Conservation (phyloP, 768 basidiomycete genomes). For the Podaxis rugospora region DNA sequence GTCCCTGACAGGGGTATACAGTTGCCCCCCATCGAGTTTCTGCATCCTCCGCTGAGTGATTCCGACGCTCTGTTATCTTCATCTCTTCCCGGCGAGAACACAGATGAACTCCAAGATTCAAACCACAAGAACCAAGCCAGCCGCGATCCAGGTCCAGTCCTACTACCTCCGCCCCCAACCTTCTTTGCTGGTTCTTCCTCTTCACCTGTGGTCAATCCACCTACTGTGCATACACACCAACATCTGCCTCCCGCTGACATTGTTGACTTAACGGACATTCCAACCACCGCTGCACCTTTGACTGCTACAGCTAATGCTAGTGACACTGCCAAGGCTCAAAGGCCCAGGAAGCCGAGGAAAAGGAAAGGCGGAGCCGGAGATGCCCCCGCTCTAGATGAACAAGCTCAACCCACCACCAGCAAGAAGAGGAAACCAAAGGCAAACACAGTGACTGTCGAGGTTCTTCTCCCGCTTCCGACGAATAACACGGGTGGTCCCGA, state of each 20-base stretch:
- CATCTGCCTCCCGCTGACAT: constrained; percentile 9
- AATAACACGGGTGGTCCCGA: not conserved
- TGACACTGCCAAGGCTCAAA: constrained; percentile 15
- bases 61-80: constrained; percentile 20
- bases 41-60: constrained; percentile 20
- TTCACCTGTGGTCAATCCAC: constrained; percentile 7
- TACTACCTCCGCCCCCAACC: constrained; percentile 29
- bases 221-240: constrained; percentile 11
- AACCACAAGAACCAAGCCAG: not conserved
- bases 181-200: constrained; percentile 47
- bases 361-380: constrained; percentile 16
- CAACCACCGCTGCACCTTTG: constrained; percentile 17
- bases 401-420: not conserved
- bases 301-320: not conserved
- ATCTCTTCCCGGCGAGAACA: constrained; percentile 23
- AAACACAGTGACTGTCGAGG: not conserved
- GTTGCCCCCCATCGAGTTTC: constrained; percentile 31
- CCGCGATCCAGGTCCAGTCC: constrained; percentile 12
- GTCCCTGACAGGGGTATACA: not conserved
- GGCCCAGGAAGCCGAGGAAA: constrained; percentile 25
- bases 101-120: constrained; percentile 25
- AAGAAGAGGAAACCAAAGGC: not conserved
- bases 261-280: constrained; percentile 26
- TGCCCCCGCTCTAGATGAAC: not conserved
- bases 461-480: not conserved